Base-by-base conservation (phyloP, 495 filamentous ascomycete species). In the Aspergillus bertholletiae region DNA sequence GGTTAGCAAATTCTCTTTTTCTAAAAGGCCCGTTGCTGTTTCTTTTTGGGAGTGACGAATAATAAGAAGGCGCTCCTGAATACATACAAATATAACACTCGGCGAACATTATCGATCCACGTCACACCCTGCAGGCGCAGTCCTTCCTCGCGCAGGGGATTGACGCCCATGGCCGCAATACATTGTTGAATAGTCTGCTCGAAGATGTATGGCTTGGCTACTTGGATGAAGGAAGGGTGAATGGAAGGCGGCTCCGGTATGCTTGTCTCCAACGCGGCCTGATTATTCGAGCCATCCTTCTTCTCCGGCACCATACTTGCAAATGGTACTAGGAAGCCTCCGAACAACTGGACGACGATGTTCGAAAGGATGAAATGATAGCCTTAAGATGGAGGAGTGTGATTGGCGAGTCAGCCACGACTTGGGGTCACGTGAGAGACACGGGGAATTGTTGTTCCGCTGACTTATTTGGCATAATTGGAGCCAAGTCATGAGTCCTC, bases 81-180 rank as follows among this genome's bases (percentile, higher is more conserved):
- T 9, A 66, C 74, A 57, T 76, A 92, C 86, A 96, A 73, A 53
- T 84, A 82, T 28, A 96, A 72, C 32, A 75, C 78, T 55, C 81
- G 82, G 22, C 91, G 80, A 12, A 92, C 86, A 62, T 80, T 85
- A 64, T 93, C 88, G 46, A 96, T 89, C 81, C 89, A 88, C 7
- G 86, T 77, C 0, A 95, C 84, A 32, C 90, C 91, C 56, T 88
- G 85, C 17, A 95, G 67, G 30, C 90, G 82, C 46, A 85, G 74
- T 28, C 65, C 76, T 56, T 92, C 88, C 62, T 96, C 90, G 20
- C 80, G 78, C 17, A 77, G 74, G 34, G 82, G 78, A 46, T 77
- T 80, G 28, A 82, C 72, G 0, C 78, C 78, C 64, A 79, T 74
- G 12, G 70, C 72, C 1, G 71, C 66, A n/a, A 87, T 72, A 51